Evolutionary conservation across 257 asterid species (phyloP).

Genomic region (Linderniella brevidens): DNA sequence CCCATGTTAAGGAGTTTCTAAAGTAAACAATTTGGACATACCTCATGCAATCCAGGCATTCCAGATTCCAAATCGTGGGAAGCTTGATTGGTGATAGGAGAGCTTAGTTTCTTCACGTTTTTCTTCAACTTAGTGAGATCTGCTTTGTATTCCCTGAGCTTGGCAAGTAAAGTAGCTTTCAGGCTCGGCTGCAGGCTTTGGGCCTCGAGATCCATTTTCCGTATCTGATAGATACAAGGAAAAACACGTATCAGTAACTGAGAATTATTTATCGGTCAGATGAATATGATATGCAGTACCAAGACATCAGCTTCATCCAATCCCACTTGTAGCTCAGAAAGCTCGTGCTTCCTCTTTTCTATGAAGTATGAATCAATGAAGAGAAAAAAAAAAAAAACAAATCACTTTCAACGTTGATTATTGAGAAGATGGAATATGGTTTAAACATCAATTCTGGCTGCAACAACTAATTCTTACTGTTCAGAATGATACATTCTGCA

Average conservation of each 20-base stretch:
- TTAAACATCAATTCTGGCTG: no score
- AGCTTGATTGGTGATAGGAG: constrained; percentile 35
- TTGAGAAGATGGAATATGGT: no score
- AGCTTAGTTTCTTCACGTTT: constrained; percentile 59
- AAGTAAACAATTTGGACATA: no score
- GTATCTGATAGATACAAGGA: constrained; percentile 21
- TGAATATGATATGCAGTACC: constrained; percentile 14
- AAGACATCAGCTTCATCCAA: constrained; percentile 43
- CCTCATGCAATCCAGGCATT: constrained; percentile 12
- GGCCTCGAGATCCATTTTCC: constrained; percentile 90
- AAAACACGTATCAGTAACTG: no score
- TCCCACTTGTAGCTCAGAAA: constrained; percentile 27
- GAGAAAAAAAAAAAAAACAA: no score
- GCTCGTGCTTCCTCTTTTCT: constrained; percentile 41
- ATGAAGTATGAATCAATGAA: constrained; percentile 15
- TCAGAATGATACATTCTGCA: no score
- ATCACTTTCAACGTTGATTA: no score
- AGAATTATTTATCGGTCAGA: no score
- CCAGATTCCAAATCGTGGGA: constrained; percentile 67
- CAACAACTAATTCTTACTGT: no score
- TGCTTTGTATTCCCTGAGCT: constrained; percentile 64
- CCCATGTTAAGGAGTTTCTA: no score
- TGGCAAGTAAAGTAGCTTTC: constrained; percentile 59
- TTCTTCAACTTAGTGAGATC: constrained; percentile 67
- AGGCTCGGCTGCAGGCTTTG: constrained; percentile 56